These are phyloP conservation scores for Lachancea waltii DNA, from an alignment of 805 yeast genomes.

Conservation along the genomic window DNA sequence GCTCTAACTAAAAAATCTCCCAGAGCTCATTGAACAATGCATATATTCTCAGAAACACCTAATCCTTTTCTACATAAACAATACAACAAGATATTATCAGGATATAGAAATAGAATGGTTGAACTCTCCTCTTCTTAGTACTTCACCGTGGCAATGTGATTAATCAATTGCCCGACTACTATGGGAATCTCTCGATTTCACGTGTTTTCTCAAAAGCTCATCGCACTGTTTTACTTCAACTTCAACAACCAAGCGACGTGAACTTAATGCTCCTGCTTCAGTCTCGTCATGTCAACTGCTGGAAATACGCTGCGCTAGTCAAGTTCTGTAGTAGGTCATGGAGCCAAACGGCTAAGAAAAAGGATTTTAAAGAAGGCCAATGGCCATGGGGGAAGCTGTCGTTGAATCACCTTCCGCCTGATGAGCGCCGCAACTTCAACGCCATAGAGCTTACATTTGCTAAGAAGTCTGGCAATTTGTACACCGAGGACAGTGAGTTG, in stretches of 20 bases:
- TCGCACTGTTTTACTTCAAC: neutral
- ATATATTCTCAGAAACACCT: neutral
- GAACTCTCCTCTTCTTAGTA: too few relatives aligned
- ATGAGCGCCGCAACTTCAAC: slow-evolving; percentile 8
- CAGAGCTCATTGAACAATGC: slow-evolving; percentile 50
- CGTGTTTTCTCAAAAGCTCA: too few relatives aligned
- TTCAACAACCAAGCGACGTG: neutral
- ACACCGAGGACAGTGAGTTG: slow-evolving; percentile 10
- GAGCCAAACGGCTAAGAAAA: neutral
- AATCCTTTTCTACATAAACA: neutral
- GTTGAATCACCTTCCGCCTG: slow-evolving; percentile 14
- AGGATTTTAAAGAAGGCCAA: neutral
- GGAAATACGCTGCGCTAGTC: neutral
- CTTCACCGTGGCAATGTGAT: too few relatives aligned
- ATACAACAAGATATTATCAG: neutral
- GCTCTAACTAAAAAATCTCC: slow-evolving; percentile 64
- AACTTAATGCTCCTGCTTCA: neutral
- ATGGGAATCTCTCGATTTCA: too few relatives aligned
- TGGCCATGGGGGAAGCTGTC: slow-evolving; percentile 16
- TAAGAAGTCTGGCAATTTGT: slow-evolving; percentile 9
- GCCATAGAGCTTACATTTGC: slow-evolving; percentile 8
- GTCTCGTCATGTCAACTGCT: neutral
- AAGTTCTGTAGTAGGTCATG: neutral
- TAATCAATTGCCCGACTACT: too few relatives aligned
- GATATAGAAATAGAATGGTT: neutral